Conservation (phyloP, 495 filamentous ascomycete species). For the Letharia lupina region DNA sequence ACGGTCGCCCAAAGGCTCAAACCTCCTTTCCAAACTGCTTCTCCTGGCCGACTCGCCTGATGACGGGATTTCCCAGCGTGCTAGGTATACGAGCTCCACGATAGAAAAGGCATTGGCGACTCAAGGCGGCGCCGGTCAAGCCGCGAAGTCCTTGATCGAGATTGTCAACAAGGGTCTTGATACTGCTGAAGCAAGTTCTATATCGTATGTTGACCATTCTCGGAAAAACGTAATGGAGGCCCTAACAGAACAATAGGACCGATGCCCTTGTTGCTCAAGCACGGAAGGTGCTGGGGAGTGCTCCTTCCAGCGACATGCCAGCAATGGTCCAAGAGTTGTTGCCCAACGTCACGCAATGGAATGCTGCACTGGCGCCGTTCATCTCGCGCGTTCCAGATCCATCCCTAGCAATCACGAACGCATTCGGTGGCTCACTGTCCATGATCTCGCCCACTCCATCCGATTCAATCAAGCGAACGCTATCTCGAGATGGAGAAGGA, state of each 20-base stretch:
- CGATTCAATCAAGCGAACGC: conserved; percentile 10
- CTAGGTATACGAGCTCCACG: conserved; percentile 37
- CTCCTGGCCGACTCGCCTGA: conserved; percentile 48
- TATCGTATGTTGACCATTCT: conserved; percentile 31
- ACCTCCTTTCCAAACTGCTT: conserved; percentile 47
- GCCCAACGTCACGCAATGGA: conserved; percentile 43
- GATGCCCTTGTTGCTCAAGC: conserved; percentile 49
- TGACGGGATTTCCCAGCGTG: conserved; percentile 45
- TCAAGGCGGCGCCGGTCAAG: conserved; percentile 28
- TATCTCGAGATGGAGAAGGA: conserved; percentile 54
- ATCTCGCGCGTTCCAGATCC: conserved; percentile 48
- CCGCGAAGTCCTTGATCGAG: conserved; percentile 35
- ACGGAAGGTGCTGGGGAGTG: conserved; percentile 40
- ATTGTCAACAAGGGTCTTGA: conserved; percentile 46
- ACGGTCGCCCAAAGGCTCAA: conserved; percentile 37
- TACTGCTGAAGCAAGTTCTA: conserved; percentile 43
- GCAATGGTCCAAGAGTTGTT: conserved; percentile 38
- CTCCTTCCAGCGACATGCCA: conserved; percentile 28
- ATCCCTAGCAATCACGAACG: conserved; percentile 63
- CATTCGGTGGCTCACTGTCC: conserved; percentile 61
- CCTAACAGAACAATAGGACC: conserved; percentile 31
- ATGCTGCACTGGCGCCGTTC: conserved; percentile 48
- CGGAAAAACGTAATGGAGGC: conserved; percentile 4
- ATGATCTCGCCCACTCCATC: conserved; percentile 41
- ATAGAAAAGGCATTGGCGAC: conserved; percentile 35